Evolutionary conservation across 176 grass and related monocot genomes (phyloP), one percentile per base, ranked within the genome.

Genomic region (Juncus effusus): DNA sequence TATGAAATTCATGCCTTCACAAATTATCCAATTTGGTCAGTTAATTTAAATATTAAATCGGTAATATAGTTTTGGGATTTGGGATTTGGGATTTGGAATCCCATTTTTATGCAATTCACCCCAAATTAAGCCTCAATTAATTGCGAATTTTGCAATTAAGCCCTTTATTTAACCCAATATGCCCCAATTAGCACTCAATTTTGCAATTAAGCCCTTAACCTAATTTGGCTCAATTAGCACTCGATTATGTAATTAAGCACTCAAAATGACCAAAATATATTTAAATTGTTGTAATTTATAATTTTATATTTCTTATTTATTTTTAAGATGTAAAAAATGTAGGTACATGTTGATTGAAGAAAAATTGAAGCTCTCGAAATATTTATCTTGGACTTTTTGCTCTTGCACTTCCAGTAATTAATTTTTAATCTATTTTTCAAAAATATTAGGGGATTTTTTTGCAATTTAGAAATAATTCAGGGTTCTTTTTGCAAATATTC

Each of bases 1-100:
- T 96, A 96, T 64, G 87, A 96, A 75, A 61, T 96, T 47, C 93
- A 96, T 86, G 93, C 93, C 62, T 96, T 96, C 74, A 96, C 93
- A 47, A 96, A 96, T 63, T 96, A 96, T 86, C 93, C 93, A 60
- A 77, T 86, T 62, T 96, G 93, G 93, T 96, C 59, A 74, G 85
- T 86, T 54, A 47, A 47, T 47, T 47, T 47, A 47, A 47, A 47
- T 47, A 47, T 47, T 47, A 47, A 6, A 47, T 47, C 9, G 9
- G 9, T 47, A 47, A 47, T 47, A 47, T 47, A 47, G 44, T 47
- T 5, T 47, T 47, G 19, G 19, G 19, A 28, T 28, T 28, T 28
- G 19, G 19, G 19, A 28, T 5, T 47, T 47, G 19, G 19, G 19
- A 28, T 28, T 28, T 28, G 19, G 19, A 1, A 28, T 28, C 19